Base-by-base conservation (phyloP, 1,284 basidiomycete genomes). In the Rhodotorula sp. region DNA sequence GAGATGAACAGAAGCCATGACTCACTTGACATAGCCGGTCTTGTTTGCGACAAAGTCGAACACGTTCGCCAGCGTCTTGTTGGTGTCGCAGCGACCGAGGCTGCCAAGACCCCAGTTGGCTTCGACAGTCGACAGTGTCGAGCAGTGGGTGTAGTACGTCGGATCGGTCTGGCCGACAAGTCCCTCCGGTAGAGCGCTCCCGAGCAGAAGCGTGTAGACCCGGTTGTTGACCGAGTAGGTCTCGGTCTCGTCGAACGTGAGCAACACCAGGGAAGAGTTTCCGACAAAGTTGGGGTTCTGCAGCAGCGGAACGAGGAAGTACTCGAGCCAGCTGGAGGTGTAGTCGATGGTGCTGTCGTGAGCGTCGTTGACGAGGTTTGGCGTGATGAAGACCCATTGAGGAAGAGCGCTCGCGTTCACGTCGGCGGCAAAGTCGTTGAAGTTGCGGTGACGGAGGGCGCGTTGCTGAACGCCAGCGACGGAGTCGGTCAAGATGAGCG, bases 131-230 rank as follows among this genome's bases (percentile, higher is more conserved):
- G 85, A 84, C 60, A 89, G 78, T 58, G 80, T 77, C 14, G 87
- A 87, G 81, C 89, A 90, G 79, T 90, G 89, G 3, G 86, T 85
- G 79, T 88, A 88, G 81, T 84, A 87, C 1, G 82, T 84, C 24
- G 80, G 64, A 77, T 88, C 87, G 37, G 78, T 83, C 15, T 84
- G 86, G 33, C 84, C 84, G 24, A 78, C 76, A 42, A 84, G 77
- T 20, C 79, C 62, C 26, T 68, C 51, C 20, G 87, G 86, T 37
- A 88, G 75, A n/a, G 81, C 85, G 20, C 80, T 81, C 60, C 87
- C 87, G 46, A 89, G 81, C 7, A 87, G 80, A 30, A 88, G 67
- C 5, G 83, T 79, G 74, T 80, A 83, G 54, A 88, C 79, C 6
- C 79, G 78, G 76, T 87, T 88, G 73, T 61, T 45, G 45, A 62